Conservation (phyloP, 1,284 basidiomycete species). For the Anthracocystis walkeri region DNA sequence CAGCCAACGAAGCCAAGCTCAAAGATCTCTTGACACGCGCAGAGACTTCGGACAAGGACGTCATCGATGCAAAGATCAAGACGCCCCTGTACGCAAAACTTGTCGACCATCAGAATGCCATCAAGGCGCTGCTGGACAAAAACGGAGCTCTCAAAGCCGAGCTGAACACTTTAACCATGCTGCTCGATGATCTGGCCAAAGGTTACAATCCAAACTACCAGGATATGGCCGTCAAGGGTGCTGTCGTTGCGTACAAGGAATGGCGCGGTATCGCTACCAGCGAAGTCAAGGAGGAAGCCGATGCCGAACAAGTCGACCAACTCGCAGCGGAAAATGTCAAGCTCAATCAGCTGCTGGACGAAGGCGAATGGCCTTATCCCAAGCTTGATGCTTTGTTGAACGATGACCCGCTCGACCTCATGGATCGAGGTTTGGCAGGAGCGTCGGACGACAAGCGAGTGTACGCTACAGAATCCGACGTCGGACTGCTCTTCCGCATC, state of each 20-base stretch:
- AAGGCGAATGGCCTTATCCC: slow-evolving; percentile 70
- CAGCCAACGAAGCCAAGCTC: slow-evolving; percentile 56
- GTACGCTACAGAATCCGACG: slow-evolving; percentile 24
- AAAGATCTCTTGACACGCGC: slow-evolving; percentile 48
- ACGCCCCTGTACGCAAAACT: slow-evolving; percentile 84
- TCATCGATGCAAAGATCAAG: slow-evolving; percentile 76
- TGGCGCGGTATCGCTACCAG: slow-evolving; percentile 71
- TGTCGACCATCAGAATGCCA: slow-evolving; percentile 78
- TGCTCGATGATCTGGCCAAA: slow-evolving; percentile 80
- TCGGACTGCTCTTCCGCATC: slow-evolving; percentile 76
- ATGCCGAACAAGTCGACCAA: slow-evolving; percentile 33
- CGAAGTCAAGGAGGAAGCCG: slow-evolving; percentile 9
- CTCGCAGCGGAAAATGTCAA: slow-evolving; percentile 33
- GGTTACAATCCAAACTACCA: slow-evolving; percentile 98
- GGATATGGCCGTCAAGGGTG: slow-evolving; percentile 98
- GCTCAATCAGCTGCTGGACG: slow-evolving; percentile 44
- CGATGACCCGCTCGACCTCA: slow-evolving; percentile 56
- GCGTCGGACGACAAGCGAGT: slow-evolving; percentile 20
- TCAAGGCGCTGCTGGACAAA: slow-evolving; percentile 80
- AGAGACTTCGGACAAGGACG: slow-evolving; percentile 53
- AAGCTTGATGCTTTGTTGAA: slow-evolving; percentile 78
- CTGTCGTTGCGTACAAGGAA: slow-evolving; percentile 91
- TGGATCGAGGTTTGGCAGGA: slow-evolving; percentile 67
- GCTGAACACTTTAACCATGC: slow-evolving; percentile 82
- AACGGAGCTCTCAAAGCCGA: slow-evolving; percentile 80